These are phyloP conservation scores for Sanghuangporus sanghuang DNA, from an alignment of 1,284 basidiomycete genomes.

Conservation along the genomic window DNA sequence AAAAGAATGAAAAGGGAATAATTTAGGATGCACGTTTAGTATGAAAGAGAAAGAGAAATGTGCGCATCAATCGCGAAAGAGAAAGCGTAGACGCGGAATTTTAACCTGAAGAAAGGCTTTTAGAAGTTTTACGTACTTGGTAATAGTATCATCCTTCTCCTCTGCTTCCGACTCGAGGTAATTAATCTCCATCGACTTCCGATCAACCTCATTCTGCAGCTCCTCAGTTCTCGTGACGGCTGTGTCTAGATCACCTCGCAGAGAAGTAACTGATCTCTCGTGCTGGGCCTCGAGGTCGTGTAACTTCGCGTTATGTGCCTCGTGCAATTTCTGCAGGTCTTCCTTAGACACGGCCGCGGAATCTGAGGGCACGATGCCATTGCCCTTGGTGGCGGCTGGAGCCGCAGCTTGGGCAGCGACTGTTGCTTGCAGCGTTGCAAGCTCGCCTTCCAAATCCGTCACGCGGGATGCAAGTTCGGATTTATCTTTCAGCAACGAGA, in stretches of 20 bases:
- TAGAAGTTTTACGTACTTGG: slow-evolving; percentile 66
- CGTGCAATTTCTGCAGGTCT: slow-evolving; percentile 67
- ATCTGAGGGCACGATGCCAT: slow-evolving; percentile 42
- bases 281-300: slow-evolving; percentile 72
- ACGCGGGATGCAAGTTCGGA: slow-evolving; percentile 53
- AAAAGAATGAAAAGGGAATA: slow-evolving; percentile 5
- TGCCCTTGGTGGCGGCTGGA: slow-evolving; percentile 43
- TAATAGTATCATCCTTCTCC: slow-evolving; percentile 66
- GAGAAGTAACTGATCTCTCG: slow-evolving; percentile 50
- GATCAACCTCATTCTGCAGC: slow-evolving; percentile 52
- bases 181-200: slow-evolving; percentile 74
- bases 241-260: slow-evolving; percentile 60
- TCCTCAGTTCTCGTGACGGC: slow-evolving; percentile 49
- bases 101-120: slow-evolving; percentile 13
- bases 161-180: slow-evolving; percentile 74
- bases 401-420: slow-evolving; percentile 41
- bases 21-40: slow-evolving; percentile 2
- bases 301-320: slow-evolving; percentile 78
- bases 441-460: slow-evolving; percentile 70
- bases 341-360: slow-evolving; percentile 59
- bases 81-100: slow-evolving; percentile 12
- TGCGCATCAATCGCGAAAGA: slow-evolving; percentile 10
- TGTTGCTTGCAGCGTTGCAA: slow-evolving; percentile 56
- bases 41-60: neutral
- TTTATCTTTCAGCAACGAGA: slow-evolving; percentile 49